These are phyloP conservation scores for Fusarium mangiferae DNA, from an alignment of 2,329 filamentous ascomycete genomes.

Conservation along the genomic window DNA sequence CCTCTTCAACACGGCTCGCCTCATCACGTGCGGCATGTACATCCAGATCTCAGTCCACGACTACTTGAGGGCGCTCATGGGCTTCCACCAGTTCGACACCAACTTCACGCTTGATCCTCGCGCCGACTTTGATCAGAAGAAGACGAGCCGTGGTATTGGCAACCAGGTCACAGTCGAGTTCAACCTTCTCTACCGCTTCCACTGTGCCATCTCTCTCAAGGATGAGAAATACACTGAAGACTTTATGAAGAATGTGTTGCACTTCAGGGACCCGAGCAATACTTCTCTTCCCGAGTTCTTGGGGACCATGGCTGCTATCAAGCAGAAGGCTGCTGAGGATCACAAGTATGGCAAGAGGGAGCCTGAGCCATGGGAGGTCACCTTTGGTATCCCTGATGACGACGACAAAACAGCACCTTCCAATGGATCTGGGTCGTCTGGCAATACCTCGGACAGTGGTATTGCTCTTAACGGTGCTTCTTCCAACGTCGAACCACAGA, in stretches of 20 bases:
- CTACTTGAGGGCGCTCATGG: slow-evolving; percentile 52
- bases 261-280: background rate
- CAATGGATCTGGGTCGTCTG: background rate
- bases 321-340: background rate
- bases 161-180: slow-evolving; percentile 52
- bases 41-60: slow-evolving; percentile 59
- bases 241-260: slow-evolving; percentile 19
- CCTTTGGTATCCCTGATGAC: background rate
- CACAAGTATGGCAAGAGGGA: background rate
- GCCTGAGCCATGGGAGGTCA: slow-evolving; percentile 1
- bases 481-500: rapidly evolving
- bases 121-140: slow-evolving; percentile 33
- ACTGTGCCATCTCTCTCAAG: slow-evolving; percentile 45
- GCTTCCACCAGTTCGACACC: slow-evolving; percentile 64
- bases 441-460: background rate
- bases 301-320: background rate
- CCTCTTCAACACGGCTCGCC: slow-evolving; percentile 4
- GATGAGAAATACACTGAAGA: slow-evolving; percentile 48
- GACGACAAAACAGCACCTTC: background rate
- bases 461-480: background rate
- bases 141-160: slow-evolving; percentile 44
- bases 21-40: slow-evolving; percentile 65
- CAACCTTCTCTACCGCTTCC: slow-evolving; percentile 51
- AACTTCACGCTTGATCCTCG: slow-evolving; percentile 63
- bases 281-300: background rate